Evolutionary conservation across 2,329 filamentous ascomycete species (phyloP), one percentile per base, ranked within the genome.

Genomic region (Aspergillus sp.): DNA sequence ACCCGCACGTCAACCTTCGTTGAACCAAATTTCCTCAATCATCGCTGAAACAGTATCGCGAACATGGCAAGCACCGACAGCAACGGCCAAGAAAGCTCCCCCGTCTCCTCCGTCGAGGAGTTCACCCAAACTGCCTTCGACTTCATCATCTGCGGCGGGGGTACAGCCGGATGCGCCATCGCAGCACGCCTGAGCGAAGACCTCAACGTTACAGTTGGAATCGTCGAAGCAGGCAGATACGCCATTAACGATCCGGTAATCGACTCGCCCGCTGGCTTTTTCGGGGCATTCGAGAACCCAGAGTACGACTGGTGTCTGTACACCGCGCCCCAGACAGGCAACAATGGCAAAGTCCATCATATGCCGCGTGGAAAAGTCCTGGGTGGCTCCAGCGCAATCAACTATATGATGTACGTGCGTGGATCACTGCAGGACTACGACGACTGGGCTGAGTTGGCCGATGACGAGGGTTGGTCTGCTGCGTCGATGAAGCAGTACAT

Each of bases 91-190:
- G 3, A 17, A 3, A 20, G 4, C 27, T 37, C 52, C 12, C 44
- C 51, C 11, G 39, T 34, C 11, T 22, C 24, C 45, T 54, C 56
- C 2, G 20, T 58, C 56, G 45, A 58, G 37, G 51, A 54, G 9
- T 58, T 58, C 20, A 50, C 39, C 45, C 12, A 19, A 11, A 56
- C 48, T n/a, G 12, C 44, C 8, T 67, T 67, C 45, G 65, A 67
- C 54, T 67, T 63, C 33, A 56, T 83, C 49, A 66, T 85, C 56
- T 70, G 82, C 37, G 82, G 83, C 33, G 83, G 82, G n/a, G 82
- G 82, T 4, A 83, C 80, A 3, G 80, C 81, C 3, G 82, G 82
- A 2, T 70, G 83, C 8, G 73, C 71, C 1, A 71, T 84, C 20
- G 66, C 66, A 7, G 61, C 63, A 1, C 66, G 66, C n/a, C 56